phyloP scores from a whole-genome alignment of 2,329 filamentous ascomycete genomes.

The Aspergillus pseudoviridinutans region DNA sequence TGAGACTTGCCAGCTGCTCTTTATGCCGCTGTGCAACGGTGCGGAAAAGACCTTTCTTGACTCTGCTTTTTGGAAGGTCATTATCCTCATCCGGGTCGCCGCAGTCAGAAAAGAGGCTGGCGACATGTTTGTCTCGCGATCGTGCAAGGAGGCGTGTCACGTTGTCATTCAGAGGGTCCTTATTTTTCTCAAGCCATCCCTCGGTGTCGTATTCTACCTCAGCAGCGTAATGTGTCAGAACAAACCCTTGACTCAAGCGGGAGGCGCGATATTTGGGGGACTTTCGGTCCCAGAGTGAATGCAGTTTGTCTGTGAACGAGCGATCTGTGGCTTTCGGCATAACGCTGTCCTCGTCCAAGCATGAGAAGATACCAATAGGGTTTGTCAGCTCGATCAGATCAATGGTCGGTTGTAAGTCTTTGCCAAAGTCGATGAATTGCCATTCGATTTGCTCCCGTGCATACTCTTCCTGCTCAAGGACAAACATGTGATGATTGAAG shows the following conservation, averaged over 20 bases:
- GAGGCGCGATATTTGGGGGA: slow-evolving; percentile 88
- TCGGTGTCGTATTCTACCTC: slow-evolving; percentile 96
- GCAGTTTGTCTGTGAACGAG: slow-evolving; percentile 96
- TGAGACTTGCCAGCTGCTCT: slow-evolving; percentile 93
- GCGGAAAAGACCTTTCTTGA: slow-evolving; percentile 95
- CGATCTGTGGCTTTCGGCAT: slow-evolving; percentile 99
- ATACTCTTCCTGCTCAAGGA: slow-evolving; percentile 97
- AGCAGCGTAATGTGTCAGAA: slow-evolving; percentile 94
- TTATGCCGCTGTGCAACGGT: slow-evolving; percentile 97
- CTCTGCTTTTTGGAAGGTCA: slow-evolving; percentile 67
- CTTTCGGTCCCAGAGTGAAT: slow-evolving; percentile 94
- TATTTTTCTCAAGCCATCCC: slow-evolving; percentile 98
- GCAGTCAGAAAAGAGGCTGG: slow-evolving; percentile 82
- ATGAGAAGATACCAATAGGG: slow-evolving; percentile 97
- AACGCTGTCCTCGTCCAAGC: slow-evolving; percentile 93
- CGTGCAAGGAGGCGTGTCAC: slow-evolving; percentile 80
- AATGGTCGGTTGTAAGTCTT: slow-evolving; percentile 94
- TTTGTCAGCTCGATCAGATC: slow-evolving; percentile 95
- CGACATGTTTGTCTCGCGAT: slow-evolving; percentile 79
- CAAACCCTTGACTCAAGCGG: slow-evolving; percentile 83
- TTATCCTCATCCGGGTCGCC: slow-evolving; percentile 72
- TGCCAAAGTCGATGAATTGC: slow-evolving; percentile 99
- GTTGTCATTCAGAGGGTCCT: slow-evolving; percentile 96
- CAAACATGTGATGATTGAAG: slow-evolving; percentile 99
- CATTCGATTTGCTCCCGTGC: slow-evolving; percentile 97